A percentile compares a stretch with the other conserved stretches of the same genome.
Conservation (phyloP, 176 grass and related monocot species). For the Zoysia japonica region DNA sequence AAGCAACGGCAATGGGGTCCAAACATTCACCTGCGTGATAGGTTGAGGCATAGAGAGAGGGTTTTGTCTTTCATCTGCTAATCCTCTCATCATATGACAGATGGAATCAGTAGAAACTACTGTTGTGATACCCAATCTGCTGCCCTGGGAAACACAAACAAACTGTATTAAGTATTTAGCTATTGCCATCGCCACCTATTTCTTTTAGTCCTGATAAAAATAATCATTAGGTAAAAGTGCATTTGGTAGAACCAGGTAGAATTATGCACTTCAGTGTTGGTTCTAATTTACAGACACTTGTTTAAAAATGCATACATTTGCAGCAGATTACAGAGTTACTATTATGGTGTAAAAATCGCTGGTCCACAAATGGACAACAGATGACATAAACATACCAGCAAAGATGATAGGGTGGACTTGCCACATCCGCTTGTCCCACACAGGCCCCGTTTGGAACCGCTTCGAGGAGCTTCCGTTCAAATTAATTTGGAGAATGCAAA, state of each 20-base stretch:
- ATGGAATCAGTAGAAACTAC: conserved; percentile 96
- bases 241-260: background rate
- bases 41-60: conserved; percentile 93
- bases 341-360: background rate
- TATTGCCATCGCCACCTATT: background rate
- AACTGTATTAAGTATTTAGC: background rate
- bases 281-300: background rate
- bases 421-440: conserved; percentile 97
- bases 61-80: conserved; percentile 77
- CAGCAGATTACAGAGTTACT: background rate
- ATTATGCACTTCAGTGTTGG: background rate
- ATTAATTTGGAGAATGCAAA: too few relatives aligned
- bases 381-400: conserved; percentile 67
- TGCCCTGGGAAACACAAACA: conserved; percentile 57
- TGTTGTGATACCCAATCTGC: conserved; percentile 83
- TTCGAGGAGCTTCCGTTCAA: too few relatives aligned
- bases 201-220: conserved; percentile 7
- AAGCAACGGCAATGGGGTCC: conserved; percentile 74
- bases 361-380: background rate
- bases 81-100: conserved; percentile 98
- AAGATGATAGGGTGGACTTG: conserved; percentile 90
- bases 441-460: background rate
- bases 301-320: background rate
- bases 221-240: conserved; percentile 22
- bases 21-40: conserved; percentile 94